A percentile compares a stretch with the other conserved stretches of the same genome.
Evolutionary conservation across 306 rosid genomes (phyloP).

Genomic region (Dryas alaskensis): DNA sequence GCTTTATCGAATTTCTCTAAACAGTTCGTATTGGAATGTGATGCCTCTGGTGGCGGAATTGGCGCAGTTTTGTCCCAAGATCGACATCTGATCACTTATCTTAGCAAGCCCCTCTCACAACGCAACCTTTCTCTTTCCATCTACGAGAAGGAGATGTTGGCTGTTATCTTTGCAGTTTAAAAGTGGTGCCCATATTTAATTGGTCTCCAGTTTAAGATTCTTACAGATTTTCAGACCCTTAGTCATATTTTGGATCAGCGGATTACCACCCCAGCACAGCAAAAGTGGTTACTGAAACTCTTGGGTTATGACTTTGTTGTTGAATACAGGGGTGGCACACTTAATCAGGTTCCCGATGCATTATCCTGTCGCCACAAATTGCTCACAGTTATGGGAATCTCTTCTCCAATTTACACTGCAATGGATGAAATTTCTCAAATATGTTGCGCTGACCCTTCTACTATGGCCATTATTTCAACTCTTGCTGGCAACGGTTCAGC

Average conservation of each 20-base stretch:
- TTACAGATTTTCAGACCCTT: neutral
- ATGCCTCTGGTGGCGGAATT: neutral
- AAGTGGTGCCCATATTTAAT: neutral
- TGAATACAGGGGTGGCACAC: neutral
- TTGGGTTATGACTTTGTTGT: neutral
- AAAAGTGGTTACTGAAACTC: slow-evolving; percentile 10
- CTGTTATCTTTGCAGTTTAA: neutral
- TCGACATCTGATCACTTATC: neutral
- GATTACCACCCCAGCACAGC: neutral
- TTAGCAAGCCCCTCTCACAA: neutral
- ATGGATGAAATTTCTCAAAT: neutral
- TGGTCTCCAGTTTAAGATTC: neutral
- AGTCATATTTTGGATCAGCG: neutral
- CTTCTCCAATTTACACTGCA: neutral
- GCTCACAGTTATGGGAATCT: neutral
- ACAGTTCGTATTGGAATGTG: neutral
- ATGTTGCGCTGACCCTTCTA: neutral
- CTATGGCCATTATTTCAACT: neutral
- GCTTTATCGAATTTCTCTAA: neutral
- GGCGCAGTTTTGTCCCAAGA: neutral
- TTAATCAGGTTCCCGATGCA: neutral
- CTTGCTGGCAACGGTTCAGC: too few relatives aligned
- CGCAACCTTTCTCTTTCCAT: neutral
- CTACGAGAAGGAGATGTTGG: neutral
- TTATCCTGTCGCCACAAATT: neutral